phyloP scores from a whole-genome alignment of 257 asterid genomes.

The Nyctanthes arbortristis region DNA sequence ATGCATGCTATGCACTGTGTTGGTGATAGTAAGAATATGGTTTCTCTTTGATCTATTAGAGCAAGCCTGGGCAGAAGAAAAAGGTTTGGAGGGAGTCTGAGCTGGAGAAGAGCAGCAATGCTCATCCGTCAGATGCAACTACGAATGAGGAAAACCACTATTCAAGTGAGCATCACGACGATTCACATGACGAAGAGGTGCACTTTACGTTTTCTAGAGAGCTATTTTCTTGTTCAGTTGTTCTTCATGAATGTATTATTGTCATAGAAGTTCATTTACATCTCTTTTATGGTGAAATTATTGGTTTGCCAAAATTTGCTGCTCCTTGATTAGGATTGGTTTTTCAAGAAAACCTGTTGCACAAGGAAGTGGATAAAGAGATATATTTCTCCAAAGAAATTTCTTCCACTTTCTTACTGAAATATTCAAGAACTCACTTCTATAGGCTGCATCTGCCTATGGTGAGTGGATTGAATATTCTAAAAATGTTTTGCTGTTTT shows the following conservation, averaged over 20 bases:
- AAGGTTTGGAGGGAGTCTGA: constrained; percentile 65
- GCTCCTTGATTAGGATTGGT: not conserved
- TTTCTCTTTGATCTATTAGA: constrained; percentile 38
- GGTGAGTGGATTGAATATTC: not conserved
- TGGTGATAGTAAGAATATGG: constrained; percentile 1
- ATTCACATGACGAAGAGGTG: constrained; percentile 84
- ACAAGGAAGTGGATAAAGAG: not conserved
- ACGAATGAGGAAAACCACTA: constrained; percentile 57
- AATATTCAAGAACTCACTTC: not conserved
- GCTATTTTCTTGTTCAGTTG: not conserved
- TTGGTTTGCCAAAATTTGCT: not conserved
- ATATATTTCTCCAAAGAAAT: not conserved
- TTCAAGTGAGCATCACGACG: constrained; percentile 60
- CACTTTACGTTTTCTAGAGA: constrained; percentile 14
- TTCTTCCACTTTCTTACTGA: constrained; percentile 4
- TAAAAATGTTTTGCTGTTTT: not conserved
- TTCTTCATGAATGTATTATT: not conserved
- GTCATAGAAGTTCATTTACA: not conserved
- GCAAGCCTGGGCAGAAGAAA: constrained; percentile 68
- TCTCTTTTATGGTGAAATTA: not conserved
- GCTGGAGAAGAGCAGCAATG: constrained; percentile 51
- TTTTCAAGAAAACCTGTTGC: not conserved
- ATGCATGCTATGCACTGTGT: not conserved
- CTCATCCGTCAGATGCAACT: constrained; percentile 48
- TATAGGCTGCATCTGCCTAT: not conserved